Evolutionary conservation across 2,329 filamentous ascomycete genomes (phyloP).

Genomic region (Nemania serpens): DNA sequence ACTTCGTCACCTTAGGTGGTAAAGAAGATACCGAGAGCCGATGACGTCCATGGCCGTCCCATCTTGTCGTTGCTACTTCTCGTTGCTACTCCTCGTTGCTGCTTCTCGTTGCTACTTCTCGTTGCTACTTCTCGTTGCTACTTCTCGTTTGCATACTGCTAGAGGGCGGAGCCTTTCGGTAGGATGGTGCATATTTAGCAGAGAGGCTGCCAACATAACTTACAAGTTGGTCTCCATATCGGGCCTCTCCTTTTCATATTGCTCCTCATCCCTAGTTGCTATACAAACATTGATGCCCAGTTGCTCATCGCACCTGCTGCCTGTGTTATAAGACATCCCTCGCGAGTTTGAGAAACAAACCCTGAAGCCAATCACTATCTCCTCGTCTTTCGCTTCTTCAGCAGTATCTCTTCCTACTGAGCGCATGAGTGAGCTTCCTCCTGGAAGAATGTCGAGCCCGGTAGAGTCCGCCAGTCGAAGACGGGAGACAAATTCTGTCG

Average conservation of each 20-base stretch:
- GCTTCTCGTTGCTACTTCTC: constrained; percentile 10
- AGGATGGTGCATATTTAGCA: constrained; percentile 20
- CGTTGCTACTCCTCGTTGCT: constrained; percentile 10
- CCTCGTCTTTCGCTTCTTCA: constrained; percentile 33
- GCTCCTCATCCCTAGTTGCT: constrained; percentile 7
- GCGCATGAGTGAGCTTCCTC: constrained; percentile 48
- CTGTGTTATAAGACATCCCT: constrained; percentile 35
- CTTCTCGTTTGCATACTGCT: constrained; percentile 6
- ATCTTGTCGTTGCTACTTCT: constrained; percentile 13
- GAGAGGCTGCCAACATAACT: constrained; percentile 30
- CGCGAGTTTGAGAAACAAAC: constrained; percentile 24
- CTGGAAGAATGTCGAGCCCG: constrained; percentile 46
- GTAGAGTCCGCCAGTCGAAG: constrained; percentile 41
- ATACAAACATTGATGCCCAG: constrained; percentile 6
- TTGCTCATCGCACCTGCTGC: constrained; percentile 22
- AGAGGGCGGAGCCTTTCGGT: not conserved
- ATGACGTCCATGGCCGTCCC: constrained; percentile 1
- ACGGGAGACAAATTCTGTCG: constrained; percentile 32
- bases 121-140: constrained; percentile 14
- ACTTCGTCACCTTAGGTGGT: constrained; percentile 2
- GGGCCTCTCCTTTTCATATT: constrained; percentile 32
- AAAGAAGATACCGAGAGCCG: constrained; percentile 10
- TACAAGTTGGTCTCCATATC: constrained; percentile 28
- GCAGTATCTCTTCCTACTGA: constrained; percentile 45
- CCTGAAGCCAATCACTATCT: constrained; percentile 21